Percentiles rank a stretch among this genome's conserved stretches.
Evolutionary conservation across 2,329 filamentous ascomycete genomes (phyloP).

Genomic region (Aspergillus puulaauensis): DNA sequence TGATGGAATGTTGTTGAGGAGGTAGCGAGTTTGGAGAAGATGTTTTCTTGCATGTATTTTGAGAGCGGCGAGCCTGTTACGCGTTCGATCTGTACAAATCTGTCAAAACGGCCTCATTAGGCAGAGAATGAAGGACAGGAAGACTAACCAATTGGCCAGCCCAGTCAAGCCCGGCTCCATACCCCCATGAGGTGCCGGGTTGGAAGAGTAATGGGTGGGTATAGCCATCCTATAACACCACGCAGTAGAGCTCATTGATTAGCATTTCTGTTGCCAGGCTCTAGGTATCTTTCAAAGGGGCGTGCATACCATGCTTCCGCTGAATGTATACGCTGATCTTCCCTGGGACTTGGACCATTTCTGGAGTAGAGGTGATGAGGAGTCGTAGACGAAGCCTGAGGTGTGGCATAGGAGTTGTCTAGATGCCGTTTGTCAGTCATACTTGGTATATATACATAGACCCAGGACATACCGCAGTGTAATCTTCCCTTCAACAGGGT

Average conservation of each 20-base stretch:
- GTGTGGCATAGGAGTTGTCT: not conserved
- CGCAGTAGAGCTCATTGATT: too few relatives aligned
- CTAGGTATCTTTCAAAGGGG: not conserved
- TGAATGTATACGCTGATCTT: not conserved
- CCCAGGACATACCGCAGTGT: not conserved
- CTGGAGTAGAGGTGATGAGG: not conserved
- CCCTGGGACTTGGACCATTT: not conserved
- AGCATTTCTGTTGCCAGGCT: not conserved
- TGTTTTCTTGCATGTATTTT: not conserved
- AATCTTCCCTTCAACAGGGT: not conserved
- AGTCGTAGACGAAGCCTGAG: not conserved
- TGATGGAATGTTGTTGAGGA: not conserved
- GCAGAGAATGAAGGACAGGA: too few relatives aligned
- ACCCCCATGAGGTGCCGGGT: not conserved
- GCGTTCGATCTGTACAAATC: not conserved
- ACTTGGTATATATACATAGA: not conserved
- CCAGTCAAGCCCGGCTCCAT: slow-evolving; percentile 1
- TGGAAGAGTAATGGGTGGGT: not conserved
- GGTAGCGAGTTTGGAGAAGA: not conserved
- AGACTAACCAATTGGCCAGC: not conserved
- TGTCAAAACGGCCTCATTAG: not conserved
- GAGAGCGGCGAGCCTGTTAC: not conserved
- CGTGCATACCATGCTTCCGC: not conserved
- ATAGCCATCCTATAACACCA: not conserved
- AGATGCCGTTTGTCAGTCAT: not conserved